phyloP scores from a whole-genome alignment of 352 stramenopile genomes.

The Phytophthora fragariaefolia region DNA sequence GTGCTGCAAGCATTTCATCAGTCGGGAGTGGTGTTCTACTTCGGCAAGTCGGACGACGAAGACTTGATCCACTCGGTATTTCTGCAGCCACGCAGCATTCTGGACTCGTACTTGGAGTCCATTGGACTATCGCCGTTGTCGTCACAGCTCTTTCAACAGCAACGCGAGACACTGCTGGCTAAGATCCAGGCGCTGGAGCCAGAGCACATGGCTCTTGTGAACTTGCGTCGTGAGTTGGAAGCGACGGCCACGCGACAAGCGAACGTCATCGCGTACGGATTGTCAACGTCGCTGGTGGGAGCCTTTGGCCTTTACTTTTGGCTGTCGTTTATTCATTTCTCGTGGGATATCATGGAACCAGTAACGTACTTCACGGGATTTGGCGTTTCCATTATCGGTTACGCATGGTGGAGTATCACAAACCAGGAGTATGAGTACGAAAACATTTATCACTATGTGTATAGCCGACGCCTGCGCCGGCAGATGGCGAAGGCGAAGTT shows the following conservation, averaged over 20 bases:
- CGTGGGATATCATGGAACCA: conserved; percentile 92
- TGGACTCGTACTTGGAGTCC: conserved; percentile 82
- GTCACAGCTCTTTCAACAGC: conserved; percentile 68
- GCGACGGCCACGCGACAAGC: conserved; percentile 64
- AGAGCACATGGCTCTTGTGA: conserved; percentile 68
- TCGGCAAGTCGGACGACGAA: conserved; percentile 57
- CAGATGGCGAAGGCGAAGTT: conserved; percentile 69
- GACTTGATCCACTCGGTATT: conserved; percentile 38
- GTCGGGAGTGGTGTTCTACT: conserved; percentile 80
- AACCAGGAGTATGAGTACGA: conserved; percentile 91
- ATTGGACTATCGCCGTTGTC: conserved; percentile 76
- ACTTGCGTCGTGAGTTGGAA: conserved; percentile 72
- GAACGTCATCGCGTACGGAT: conserved; percentile 56
- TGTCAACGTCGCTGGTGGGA: conserved; percentile 72
- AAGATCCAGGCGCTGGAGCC: conserved; percentile 79
- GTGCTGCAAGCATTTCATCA: conserved; percentile 83
- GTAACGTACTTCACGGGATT: conserved; percentile 92
- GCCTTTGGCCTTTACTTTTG: conserved; percentile 89
- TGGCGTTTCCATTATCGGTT: conserved; percentile 76
- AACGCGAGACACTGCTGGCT: conserved; percentile 63
- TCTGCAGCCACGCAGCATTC: conserved; percentile 76
- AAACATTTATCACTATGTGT: conserved; percentile 89
- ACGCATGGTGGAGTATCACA: conserved; percentile 86
- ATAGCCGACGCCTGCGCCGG: conserved; percentile 65
- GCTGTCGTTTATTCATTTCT: conserved; percentile 90